phyloP scores from a whole-genome alignment of 2,329 filamentous ascomycete genomes.

The Cryphonectria nitschkei region DNA sequence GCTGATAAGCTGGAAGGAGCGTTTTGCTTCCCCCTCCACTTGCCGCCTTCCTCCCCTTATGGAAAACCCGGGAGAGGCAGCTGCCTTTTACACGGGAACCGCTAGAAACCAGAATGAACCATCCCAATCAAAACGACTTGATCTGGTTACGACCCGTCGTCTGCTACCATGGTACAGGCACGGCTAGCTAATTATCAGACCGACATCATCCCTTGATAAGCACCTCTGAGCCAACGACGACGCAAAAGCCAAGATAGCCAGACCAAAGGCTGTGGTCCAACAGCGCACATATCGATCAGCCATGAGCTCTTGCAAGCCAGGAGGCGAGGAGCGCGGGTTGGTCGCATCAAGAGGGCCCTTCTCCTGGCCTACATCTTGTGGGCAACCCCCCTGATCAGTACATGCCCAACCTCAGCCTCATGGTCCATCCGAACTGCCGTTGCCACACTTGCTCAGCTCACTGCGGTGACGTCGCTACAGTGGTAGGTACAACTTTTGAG shows the following conservation, averaged over 20 bases:
- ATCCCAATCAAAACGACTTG: background rate
- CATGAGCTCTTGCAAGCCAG: background rate
- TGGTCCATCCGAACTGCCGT: background rate
- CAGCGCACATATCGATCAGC: background rate
- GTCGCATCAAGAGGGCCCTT: too few relatives aligned
- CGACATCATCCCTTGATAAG: background rate
- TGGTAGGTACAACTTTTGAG: too few relatives aligned
- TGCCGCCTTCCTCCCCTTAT: background rate
- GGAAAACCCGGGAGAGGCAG: background rate
- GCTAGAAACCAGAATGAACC: background rate
- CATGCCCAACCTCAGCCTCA: background rate
- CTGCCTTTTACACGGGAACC: background rate
- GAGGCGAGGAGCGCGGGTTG: background rate
- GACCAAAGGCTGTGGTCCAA: too few relatives aligned
- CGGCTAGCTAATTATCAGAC: background rate
- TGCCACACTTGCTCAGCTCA: too few relatives aligned
- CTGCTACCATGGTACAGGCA: background rate
- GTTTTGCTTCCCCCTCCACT: background rate
- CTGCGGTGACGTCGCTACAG: too few relatives aligned
- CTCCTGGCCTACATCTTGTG: too few relatives aligned
- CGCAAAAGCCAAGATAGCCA: too few relatives aligned
- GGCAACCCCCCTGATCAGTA: too few relatives aligned
- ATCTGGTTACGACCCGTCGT: background rate
- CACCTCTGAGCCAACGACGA: background rate
- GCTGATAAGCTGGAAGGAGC: background rate